These are phyloP conservation scores for Cylindrotheca fusiformis DNA, from an alignment of 108 stramenopile genomes.

Conservation along the genomic window DNA sequence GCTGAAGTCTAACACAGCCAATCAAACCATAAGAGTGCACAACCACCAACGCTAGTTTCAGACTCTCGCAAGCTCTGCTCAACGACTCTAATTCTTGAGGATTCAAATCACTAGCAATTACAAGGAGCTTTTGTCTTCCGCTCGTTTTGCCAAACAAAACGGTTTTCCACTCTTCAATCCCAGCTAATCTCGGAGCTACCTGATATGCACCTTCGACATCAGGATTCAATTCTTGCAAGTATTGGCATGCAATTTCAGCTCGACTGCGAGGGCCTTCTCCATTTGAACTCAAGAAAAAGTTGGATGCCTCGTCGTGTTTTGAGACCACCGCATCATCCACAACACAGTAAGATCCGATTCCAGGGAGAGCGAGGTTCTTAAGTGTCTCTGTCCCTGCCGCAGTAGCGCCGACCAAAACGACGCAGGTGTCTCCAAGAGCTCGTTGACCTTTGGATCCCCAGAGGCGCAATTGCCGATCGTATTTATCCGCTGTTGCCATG, in stretches of 20 bases:
- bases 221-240: slow-evolving; percentile 77
- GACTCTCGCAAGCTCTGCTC: slow-evolving; percentile 47
- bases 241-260: slow-evolving; percentile 38
- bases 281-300: slow-evolving; percentile 66
- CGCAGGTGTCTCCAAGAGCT: slow-evolving; percentile 59
- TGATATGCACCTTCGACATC: slow-evolving; percentile 63
- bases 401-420: slow-evolving; percentile 76
- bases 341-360: slow-evolving; percentile 89
- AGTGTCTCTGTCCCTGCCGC: slow-evolving; percentile 95
- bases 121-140: slow-evolving; percentile 45
- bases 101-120: slow-evolving; percentile 89
- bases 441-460: slow-evolving; percentile 96
- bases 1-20: slow-evolving; percentile 82
- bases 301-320: slow-evolving; percentile 34
- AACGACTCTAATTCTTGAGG: slow-evolving; percentile 52
- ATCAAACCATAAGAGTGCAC: slow-evolving; percentile 88
- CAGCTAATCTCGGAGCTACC: slow-evolving; percentile 19
- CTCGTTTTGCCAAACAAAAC: neutral
- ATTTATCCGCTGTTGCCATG: slow-evolving; percentile 94
- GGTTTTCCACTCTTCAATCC: slow-evolving; percentile 15
- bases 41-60: slow-evolving; percentile 64
- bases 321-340: slow-evolving; percentile 57
- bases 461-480: slow-evolving; percentile 98
- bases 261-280: slow-evolving; percentile 18
- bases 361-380: slow-evolving; percentile 98